Percentiles rank a stretch among this genome's conserved stretches.
phyloP scores from a whole-genome alignment of 2,329 filamentous ascomycete species.

The Penicillium concentricum region DNA sequence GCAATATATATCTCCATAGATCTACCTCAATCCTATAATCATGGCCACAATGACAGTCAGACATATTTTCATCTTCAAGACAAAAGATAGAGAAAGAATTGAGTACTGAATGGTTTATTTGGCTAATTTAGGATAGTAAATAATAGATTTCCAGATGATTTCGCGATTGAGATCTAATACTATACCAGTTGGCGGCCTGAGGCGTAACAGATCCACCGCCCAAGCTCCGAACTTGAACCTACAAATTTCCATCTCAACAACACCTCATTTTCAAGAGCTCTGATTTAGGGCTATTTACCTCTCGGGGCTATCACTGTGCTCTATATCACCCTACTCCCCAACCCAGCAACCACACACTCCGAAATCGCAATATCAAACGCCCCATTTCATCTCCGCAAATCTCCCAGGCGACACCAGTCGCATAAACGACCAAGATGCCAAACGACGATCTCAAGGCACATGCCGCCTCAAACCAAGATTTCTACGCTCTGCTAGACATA shows the following conservation, averaged over 20 bases:
- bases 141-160: not conserved
- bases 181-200: constrained; percentile 4
- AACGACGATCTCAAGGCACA: constrained; percentile 54
- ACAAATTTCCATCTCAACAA: constrained; percentile 5
- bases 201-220: constrained; percentile 4
- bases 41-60: not conserved
- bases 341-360: not conserved
- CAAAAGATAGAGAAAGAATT: not conserved
- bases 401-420: constrained; percentile 47
- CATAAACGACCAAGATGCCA: constrained; percentile 42
- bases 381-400: constrained; percentile 19
- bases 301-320: not conserved
- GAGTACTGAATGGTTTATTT: not conserved
- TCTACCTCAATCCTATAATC: not conserved
- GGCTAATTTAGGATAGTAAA: not conserved
- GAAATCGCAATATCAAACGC: not conserved
- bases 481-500: constrained; percentile 74
- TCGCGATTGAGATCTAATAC: not conserved
- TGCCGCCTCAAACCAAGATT: constrained; percentile 64
- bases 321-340: not conserved
- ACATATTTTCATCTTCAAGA: not conserved
- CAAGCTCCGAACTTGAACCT: constrained; percentile 4
- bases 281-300: not conserved
- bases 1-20: not conserved
- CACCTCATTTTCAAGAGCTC: not conserved